These are phyloP conservation scores for Phanerochaete carnosa DNA, from an alignment of 768 basidiomycete species.

Conservation along the genomic window DNA sequence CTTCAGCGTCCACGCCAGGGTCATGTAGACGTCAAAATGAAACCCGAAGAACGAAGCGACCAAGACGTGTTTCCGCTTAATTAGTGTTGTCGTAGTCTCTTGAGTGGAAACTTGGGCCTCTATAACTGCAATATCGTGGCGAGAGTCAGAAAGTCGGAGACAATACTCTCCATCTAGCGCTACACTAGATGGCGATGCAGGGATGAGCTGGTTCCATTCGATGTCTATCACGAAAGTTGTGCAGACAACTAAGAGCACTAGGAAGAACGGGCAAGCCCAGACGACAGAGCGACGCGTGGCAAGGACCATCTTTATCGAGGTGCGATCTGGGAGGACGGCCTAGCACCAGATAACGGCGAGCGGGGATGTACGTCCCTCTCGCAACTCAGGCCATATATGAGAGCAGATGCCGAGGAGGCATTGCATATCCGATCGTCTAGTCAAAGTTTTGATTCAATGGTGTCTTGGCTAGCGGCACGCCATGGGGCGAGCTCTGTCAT, in stretches of 20 bases:
- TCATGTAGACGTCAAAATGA: constrained; percentile 38
- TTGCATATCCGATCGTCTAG: not conserved
- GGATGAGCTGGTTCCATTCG: not conserved
- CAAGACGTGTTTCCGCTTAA: constrained; percentile 26
- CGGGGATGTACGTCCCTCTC: no score
- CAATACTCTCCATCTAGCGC: not conserved
- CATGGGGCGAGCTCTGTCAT: not conserved
- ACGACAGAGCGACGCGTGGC: not conserved
- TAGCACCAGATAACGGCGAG: no score
- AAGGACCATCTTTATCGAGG: not conserved
- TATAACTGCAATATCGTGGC: no score
- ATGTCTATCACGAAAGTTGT: not conserved
- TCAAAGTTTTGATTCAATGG: not conserved
- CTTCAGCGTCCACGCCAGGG: constrained; percentile 31
- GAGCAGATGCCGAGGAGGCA: not conserved
- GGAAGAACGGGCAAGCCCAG: not conserved
- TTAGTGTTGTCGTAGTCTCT: not conserved
- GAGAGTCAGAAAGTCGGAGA: not conserved
- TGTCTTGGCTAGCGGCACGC: not conserved
- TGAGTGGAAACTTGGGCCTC: no score
- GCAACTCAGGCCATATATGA: not conserved
- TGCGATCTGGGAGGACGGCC: not conserved
- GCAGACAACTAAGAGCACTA: not conserved
- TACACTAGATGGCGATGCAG: not conserved
- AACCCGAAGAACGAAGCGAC: constrained; percentile 33